Base-by-base conservation (phyloP, 176 grass and related monocot species). In the Metroxylon sagu region DNA sequence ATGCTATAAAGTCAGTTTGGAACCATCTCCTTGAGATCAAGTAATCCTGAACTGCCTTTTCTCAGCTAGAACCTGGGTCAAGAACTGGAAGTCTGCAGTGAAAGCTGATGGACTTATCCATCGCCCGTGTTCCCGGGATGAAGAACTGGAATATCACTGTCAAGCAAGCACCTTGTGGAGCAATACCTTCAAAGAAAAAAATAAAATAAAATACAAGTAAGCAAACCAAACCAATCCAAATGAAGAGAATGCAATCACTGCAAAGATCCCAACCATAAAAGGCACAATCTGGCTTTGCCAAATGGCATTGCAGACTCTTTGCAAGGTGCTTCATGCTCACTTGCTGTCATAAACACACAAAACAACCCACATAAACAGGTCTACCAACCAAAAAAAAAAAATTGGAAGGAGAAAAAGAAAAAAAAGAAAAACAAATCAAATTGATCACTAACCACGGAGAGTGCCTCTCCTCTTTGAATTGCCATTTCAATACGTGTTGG, bases 61-160 rank as follows among this genome's bases (percentile, higher is more conserved):
- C 35, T 89, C 70, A 96, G 69, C 57, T 74, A 59, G 80, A 84
- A 59, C 83, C 92, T 52, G 77, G 68, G 57, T 91, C 87, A 35
- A 91, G 87, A 53, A 97, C 81, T 19, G 92, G 92, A 77, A 88
- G 83, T 50, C 92, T 88, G 71, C 87, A 97, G 74, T 97, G 91
- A 73, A 97, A 97, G 75, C 87, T 97, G 65, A 97, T 83, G 48
- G 87, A 85, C 77, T 91, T 97, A 60, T 97, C 92, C 30, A 81
- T 77, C 52, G 91, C 10, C 50, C 84, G 74, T n/a, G 92, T 97
- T 31, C 92, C 87, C 0, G 76, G 84, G 64, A 97, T 66, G 76
- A 97, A 90, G 54, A 87, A 85, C 81, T 91, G 92, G 78, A 91
- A 97, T 75, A 97, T 85, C 3, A 97, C 87, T 25, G 83, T 88